phyloP scores from a whole-genome alignment of 768 basidiomycete genomes.

The Trametopsis cervina region DNA sequence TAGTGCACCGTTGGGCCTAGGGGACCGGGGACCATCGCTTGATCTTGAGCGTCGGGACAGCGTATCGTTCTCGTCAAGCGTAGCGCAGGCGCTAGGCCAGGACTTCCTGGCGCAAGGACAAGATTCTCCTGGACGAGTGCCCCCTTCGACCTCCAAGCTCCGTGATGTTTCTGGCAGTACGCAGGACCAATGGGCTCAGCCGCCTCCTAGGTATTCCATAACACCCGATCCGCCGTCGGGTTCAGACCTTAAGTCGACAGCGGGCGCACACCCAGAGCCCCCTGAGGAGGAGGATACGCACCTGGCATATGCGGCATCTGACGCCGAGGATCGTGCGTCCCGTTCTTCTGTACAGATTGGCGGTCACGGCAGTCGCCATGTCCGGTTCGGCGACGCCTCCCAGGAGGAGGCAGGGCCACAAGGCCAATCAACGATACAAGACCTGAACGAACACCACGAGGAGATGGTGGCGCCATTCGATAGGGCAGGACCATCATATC shows the following conservation, averaged over 20 bases:
- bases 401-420: constrained; percentile 30
- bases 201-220: constrained; percentile 27
- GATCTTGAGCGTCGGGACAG: constrained; percentile 14
- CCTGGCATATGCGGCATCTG: constrained; percentile 23
- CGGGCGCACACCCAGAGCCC: constrained; percentile 13
- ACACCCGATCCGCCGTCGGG: constrained; percentile 37
- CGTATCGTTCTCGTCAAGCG: constrained; percentile 31
- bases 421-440: too few species aligned
- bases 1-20: constrained; percentile 15
- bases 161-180: constrained; percentile 1
- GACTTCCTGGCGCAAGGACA: constrained; percentile 7
- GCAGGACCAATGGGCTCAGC: constrained; percentile 9
- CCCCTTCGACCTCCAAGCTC: background rate
- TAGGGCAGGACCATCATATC: background rate
- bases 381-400: constrained; percentile 36
- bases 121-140: background rate
- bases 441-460: background rate
- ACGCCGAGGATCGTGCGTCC: constrained; percentile 10
- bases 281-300: constrained; percentile 17
- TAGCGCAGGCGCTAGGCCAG: constrained; percentile 30
- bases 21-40: constrained; percentile 25
- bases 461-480: too few species aligned
- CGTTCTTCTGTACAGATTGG: background rate
- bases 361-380: constrained; percentile 27
- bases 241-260: constrained; percentile 25